These are phyloP conservation scores for Fusarium agapanthi DNA, from an alignment of 2,329 filamentous ascomycete species.

Conservation along the genomic window DNA sequence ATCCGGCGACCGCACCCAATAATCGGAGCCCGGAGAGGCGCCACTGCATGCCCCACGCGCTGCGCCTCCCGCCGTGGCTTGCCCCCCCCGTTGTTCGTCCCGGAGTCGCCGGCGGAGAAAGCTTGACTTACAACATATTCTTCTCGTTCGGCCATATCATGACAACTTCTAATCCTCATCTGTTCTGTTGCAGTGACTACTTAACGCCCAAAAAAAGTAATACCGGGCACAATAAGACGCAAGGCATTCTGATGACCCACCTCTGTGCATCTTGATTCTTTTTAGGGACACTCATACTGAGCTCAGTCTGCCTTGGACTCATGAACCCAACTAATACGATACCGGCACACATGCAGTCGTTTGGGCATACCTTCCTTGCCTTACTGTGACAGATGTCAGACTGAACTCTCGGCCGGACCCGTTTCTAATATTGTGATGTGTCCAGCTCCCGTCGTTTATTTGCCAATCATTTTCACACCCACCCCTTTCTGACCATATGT, in stretches of 20 bases:
- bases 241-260: constrained; percentile 27
- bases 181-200: constrained; percentile 36
- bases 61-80: constrained; percentile 47
- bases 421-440: constrained; percentile 20
- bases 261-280: constrained; percentile 13
- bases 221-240: constrained; percentile 2
- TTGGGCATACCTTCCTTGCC: neutral
- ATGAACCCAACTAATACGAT: constrained; percentile 17
- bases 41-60: constrained; percentile 38
- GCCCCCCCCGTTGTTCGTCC: constrained; percentile 31
- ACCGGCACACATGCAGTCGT: constrained; percentile 9
- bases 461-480: constrained; percentile 19
- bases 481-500: constrained; percentile 5
- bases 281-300: neutral
- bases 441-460: constrained; percentile 3
- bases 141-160: constrained; percentile 27
- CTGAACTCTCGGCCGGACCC: constrained; percentile 23
- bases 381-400: constrained; percentile 11
- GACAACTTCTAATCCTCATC: constrained; percentile 36
- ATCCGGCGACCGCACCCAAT: no score
- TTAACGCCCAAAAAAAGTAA: constrained; percentile 12
- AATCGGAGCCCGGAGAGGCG: constrained; percentile 31
- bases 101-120: no score
- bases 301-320: constrained; percentile 31
- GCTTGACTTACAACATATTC: no score